Percentiles rank a stretch among this genome's conserved stretches.
These are phyloP conservation scores for Aspergillus egyptiacus DNA, from an alignment of 495 filamentous ascomycete genomes.

Conservation along the genomic window DNA sequence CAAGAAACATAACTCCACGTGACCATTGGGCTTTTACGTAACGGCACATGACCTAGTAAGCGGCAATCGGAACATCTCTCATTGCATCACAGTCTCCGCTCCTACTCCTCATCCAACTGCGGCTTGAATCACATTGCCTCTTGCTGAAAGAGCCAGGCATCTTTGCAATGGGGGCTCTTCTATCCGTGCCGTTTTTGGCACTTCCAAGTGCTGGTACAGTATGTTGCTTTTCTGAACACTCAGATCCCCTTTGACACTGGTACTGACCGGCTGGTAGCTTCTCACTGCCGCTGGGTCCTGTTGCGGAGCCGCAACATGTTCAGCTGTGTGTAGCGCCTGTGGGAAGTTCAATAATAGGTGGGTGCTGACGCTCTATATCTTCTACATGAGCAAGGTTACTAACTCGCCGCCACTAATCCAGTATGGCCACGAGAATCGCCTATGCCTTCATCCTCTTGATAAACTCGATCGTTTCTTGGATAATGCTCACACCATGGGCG, in stretches of 20 bases:
- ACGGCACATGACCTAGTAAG: not conserved
- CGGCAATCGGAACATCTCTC: not conserved
- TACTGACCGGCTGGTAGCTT: slow-evolving; percentile 45
- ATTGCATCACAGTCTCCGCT: not conserved
- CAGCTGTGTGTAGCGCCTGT: slow-evolving; percentile 86
- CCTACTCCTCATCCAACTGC: not conserved
- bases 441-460: slow-evolving; percentile 93
- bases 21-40: not conserved
- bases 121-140: not conserved
- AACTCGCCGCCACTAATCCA: slow-evolving; percentile 25
- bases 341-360: slow-evolving; percentile 96
- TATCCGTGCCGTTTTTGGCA: slow-evolving; percentile 84
- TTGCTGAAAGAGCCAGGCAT: not conserved
- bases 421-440: slow-evolving; percentile 93
- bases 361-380: slow-evolving; percentile 16
- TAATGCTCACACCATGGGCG: slow-evolving; percentile 99
- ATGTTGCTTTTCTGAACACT: slow-evolving; percentile 32
- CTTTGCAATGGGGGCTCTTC: slow-evolving; percentile 78
- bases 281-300: slow-evolving; percentile 74
- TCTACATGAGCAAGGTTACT: slow-evolving; percentile 2
- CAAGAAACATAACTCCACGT: not conserved
- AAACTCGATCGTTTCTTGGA: slow-evolving; percentile 96
- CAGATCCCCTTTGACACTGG: not conserved
- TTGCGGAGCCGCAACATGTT: slow-evolving; percentile 93
- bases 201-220: slow-evolving; percentile 83